Percentiles rank a stretch among this genome's conserved stretches.
These are phyloP conservation scores for Cutaneotrichosporon cutaneum DNA, from an alignment of 1,284 basidiomycete species.

Conservation along the genomic window DNA sequence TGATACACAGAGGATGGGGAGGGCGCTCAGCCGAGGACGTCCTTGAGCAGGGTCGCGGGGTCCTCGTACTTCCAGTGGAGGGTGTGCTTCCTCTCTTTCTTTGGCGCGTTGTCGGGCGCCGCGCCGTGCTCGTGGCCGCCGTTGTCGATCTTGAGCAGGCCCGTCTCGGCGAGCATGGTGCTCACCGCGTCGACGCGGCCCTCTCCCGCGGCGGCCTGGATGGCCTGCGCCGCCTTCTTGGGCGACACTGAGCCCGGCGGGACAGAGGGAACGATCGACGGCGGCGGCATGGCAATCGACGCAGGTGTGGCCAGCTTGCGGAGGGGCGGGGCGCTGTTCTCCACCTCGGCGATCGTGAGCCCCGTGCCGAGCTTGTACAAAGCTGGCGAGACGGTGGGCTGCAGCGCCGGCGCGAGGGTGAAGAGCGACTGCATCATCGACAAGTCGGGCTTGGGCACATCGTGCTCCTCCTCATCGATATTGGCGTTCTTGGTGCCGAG, in stretches of 20 bases:
- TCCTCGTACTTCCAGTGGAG: constrained; percentile 54
- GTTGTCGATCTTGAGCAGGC: constrained; percentile 46
- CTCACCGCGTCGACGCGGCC: constrained; percentile 29
- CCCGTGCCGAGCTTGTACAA: constrained; percentile 41
- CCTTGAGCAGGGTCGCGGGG: constrained; percentile 50
- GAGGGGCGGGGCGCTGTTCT: constrained; percentile 12
- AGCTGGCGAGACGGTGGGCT: constrained; percentile 44
- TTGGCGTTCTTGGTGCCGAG: constrained; percentile 16
- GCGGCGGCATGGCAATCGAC: not conserved
- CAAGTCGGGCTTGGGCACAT: constrained; percentile 30
- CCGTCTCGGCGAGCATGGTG: constrained; percentile 32
- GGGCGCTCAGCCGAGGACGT: constrained; percentile 41
- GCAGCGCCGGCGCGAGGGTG: constrained; percentile 38
- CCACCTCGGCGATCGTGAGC: constrained; percentile 35
- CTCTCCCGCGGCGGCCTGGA: constrained; percentile 37
- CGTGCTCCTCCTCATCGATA: constrained; percentile 7
- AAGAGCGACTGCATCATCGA: constrained; percentile 42
- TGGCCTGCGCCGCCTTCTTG: constrained; percentile 35
- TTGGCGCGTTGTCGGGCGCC: constrained; percentile 34
- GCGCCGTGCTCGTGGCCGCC: constrained; percentile 33
- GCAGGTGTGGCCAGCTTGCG: not conserved
- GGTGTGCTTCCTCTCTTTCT: constrained; percentile 47
- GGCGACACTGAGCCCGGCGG: constrained; percentile 18
- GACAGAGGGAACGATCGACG: not conserved
- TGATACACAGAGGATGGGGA: not conserved